Conservation (phyloP, 805 yeast genomes). For the Metschnikowia continentalis region DNA sequence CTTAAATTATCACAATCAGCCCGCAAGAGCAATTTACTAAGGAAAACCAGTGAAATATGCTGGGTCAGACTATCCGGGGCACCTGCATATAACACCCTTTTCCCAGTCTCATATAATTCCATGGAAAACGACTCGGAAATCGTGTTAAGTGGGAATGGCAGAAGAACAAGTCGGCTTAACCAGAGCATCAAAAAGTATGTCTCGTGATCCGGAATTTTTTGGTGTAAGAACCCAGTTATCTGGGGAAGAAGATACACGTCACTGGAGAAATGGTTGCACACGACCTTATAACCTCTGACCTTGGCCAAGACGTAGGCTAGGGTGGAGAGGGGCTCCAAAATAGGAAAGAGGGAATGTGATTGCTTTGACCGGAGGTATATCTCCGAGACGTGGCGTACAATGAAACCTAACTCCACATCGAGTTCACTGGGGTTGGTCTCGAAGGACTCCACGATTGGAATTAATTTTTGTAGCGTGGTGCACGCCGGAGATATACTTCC, state of each 20-base stretch:
- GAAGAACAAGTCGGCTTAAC: slow-evolving; percentile 64
- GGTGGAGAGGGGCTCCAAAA: slow-evolving; percentile 18
- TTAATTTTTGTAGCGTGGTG: background rate
- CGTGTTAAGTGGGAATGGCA: slow-evolving; percentile 62
- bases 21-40: slow-evolving; percentile 53
- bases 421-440: slow-evolving; percentile 52
- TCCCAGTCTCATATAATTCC: slow-evolving; percentile 32
- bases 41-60: slow-evolving; percentile 48
- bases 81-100: slow-evolving; percentile 25
- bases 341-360: slow-evolving; percentile 1
- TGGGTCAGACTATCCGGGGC: slow-evolving; percentile 49
- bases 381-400: slow-evolving; percentile 26
- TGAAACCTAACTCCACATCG: slow-evolving; percentile 36
- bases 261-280: slow-evolving; percentile 56
- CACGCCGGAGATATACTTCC: background rate
- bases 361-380: slow-evolving; percentile 19
- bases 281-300: slow-evolving; percentile 59
- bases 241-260: slow-evolving; percentile 48
- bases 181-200: slow-evolving; percentile 53
- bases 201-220: slow-evolving; percentile 20
- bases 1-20: slow-evolving; percentile 35
- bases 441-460: slow-evolving; percentile 38
- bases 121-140: slow-evolving; percentile 19
- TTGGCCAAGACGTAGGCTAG: slow-evolving; percentile 60
- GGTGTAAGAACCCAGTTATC: slow-evolving; percentile 19